phyloP scores from a whole-genome alignment of 1,284 basidiomycete genomes.

The Lignosus rhinocerotis region DNA sequence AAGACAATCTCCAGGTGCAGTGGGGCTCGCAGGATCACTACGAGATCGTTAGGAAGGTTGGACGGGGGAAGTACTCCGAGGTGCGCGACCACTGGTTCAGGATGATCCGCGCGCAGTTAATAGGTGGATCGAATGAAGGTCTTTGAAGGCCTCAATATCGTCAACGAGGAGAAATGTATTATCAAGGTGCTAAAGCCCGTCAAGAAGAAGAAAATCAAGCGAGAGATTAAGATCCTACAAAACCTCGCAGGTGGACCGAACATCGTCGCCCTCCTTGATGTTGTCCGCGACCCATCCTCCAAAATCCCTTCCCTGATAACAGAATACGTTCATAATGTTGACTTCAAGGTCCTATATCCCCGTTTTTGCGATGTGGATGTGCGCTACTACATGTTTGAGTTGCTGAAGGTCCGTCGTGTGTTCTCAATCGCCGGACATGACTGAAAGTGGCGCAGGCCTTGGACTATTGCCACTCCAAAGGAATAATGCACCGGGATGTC shows the following conservation, averaged over 20 bases:
- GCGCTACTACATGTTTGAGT: slow-evolving; percentile 95
- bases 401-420: slow-evolving; percentile 74
- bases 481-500: slow-evolving; percentile 99
- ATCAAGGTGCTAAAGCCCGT: slow-evolving; percentile 99
- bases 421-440: background rate
- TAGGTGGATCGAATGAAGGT: slow-evolving; percentile 55
- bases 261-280: slow-evolving; percentile 87
- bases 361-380: slow-evolving; percentile 95
- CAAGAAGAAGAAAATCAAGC: slow-evolving; percentile 99
- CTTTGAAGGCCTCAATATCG: slow-evolving; percentile 95
- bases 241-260: slow-evolving; percentile 97
- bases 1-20: slow-evolving; percentile 90
- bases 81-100: slow-evolving; percentile 43
- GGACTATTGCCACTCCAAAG: slow-evolving; percentile 97
- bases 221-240: slow-evolving; percentile 98
- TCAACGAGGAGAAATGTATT: slow-evolving; percentile 93
- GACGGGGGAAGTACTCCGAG: slow-evolving; percentile 96
- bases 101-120: slow-evolving; percentile 7
- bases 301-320: slow-evolving; percentile 98
- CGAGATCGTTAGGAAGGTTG: slow-evolving; percentile 97
- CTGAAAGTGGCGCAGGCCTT: slow-evolving; percentile 62
- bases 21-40: slow-evolving; percentile 98
- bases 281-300: slow-evolving; percentile 90
- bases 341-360: slow-evolving; percentile 97
- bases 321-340: slow-evolving; percentile 98